Conservation (phyloP, 495 filamentous ascomycete species). For the Penicillium mononematosum region DNA sequence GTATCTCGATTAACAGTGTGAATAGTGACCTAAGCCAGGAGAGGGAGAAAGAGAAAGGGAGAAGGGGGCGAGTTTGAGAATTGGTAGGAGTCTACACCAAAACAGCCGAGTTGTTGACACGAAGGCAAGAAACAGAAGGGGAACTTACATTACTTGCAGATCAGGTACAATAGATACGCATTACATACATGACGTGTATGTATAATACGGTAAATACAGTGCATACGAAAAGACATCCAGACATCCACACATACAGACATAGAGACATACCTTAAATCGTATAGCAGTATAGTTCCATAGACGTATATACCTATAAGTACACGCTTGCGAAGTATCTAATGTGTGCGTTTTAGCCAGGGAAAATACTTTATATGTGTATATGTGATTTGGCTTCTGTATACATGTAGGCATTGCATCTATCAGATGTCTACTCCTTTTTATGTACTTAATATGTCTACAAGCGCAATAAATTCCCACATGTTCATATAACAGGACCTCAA, state of each 20-base stretch:
- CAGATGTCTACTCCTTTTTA: no score
- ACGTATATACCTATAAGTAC: no score
- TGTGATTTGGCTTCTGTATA: no score
- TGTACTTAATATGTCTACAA: no score
- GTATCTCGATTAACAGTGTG: background rate
- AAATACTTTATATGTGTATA: no score
- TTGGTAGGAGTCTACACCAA: background rate
- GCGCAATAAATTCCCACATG: background rate
- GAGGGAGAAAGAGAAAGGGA: background rate
- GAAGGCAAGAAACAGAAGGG: conserved; percentile 27
- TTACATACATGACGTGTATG: conserved; percentile 17
- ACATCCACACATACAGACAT: background rate
- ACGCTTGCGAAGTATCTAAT: background rate
- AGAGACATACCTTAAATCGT: background rate
- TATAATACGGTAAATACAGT: background rate
- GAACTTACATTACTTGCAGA: conserved; percentile 20
- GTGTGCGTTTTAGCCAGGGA: no score
- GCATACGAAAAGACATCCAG: background rate
- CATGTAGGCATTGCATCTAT: no score
- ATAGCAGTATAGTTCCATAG: no score
- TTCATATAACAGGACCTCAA: background rate
- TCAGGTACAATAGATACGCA: conserved; percentile 9
- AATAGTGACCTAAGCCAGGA: background rate
- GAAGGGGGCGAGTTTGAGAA: background rate
- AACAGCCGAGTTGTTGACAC: conserved; percentile 31